A percentile compares a stretch with the other conserved stretches of the same genome.
Conservation (phyloP, 768 basidiomycete species). For the Termitomyces bulborhizus region DNA sequence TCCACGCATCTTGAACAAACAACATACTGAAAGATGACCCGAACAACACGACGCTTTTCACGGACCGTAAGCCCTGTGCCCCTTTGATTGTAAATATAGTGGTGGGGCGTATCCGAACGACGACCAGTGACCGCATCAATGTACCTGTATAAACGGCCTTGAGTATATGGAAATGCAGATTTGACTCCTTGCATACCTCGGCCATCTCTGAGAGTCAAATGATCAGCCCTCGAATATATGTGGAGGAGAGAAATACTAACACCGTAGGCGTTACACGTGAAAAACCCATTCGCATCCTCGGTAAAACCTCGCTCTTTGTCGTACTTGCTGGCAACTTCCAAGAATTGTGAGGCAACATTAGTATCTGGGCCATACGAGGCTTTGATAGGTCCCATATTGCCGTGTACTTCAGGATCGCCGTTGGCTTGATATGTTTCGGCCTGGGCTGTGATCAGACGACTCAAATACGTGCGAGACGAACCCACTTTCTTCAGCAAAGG, state of each 20-base stretch:
- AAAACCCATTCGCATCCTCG: constrained; percentile 45
- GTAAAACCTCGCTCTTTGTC: constrained; percentile 40
- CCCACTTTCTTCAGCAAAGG: constrained; percentile 53
- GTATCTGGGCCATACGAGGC: constrained; percentile 37
- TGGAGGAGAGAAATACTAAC: constrained; percentile 25
- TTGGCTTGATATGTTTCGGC: constrained; percentile 32
- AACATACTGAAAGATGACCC: constrained; percentile 42
- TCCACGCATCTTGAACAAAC: no score
- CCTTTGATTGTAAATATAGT: constrained; percentile 43
- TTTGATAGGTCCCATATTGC: constrained; percentile 43
- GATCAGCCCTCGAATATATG: neutral
- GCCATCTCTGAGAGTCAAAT: constrained; percentile 37
- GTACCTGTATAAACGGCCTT: constrained; percentile 34
- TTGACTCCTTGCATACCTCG: constrained; percentile 30
- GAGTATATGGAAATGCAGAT: neutral
- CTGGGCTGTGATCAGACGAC: constrained; percentile 14
- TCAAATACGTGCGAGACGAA: neutral
- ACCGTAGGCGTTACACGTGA: constrained; percentile 38
- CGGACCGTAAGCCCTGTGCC: constrained; percentile 37
- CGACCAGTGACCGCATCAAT: constrained; percentile 42
- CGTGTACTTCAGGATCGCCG: constrained; percentile 32
- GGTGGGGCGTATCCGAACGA: constrained; percentile 51
- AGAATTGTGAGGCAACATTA: constrained; percentile 38
- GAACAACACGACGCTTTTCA: constrained; percentile 35
- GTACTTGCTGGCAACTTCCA: constrained; percentile 37